phyloP scores from a whole-genome alignment of 768 basidiomycete species.

The Lentinula lateritia region DNA sequence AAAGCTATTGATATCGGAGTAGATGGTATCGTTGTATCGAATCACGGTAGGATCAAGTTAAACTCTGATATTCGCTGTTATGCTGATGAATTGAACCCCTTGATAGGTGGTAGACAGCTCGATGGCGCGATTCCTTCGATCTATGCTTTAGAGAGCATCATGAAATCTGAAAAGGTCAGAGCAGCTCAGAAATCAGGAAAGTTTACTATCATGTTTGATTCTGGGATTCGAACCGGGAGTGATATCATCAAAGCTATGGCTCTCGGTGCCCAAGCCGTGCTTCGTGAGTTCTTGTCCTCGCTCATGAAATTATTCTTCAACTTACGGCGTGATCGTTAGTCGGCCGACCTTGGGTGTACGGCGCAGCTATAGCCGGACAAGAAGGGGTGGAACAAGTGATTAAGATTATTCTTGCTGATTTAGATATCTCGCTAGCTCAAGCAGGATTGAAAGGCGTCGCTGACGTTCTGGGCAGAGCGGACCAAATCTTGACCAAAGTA shows the following conservation, averaged over 20 bases:
- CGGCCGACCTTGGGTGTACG: slow-evolving; percentile 73
- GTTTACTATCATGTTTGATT: slow-evolving; percentile 70
- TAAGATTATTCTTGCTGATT: slow-evolving; percentile 59
- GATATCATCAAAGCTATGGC: slow-evolving; percentile 85
- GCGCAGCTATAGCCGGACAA: slow-evolving; percentile 63
- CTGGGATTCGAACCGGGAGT: slow-evolving; percentile 76
- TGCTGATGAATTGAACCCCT: not conserved
- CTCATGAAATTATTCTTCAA: not conserved
- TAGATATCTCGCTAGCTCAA: slow-evolving; percentile 60
- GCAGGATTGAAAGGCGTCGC: slow-evolving; percentile 50
- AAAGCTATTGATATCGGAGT: slow-evolving; percentile 58
- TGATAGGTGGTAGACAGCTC: slow-evolving; percentile 61
- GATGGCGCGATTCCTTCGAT: slow-evolving; percentile 77
- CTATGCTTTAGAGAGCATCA: slow-evolving; percentile 64
- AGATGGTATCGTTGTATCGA: slow-evolving; percentile 76
- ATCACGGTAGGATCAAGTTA: slow-evolving; percentile 49
- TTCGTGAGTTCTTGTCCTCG: slow-evolving; percentile 39
- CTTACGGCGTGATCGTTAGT: slow-evolving; percentile 31
- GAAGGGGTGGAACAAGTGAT: slow-evolving; percentile 74
- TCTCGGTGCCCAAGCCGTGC: slow-evolving; percentile 76
- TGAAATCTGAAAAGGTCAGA: slow-evolving; percentile 52
- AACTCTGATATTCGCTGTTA: not conserved
- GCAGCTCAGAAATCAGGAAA: slow-evolving; percentile 54
- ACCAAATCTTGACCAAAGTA: slow-evolving; percentile 34
- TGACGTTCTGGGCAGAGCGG: slow-evolving; percentile 49